Base-by-base conservation (phyloP, 441 rosid species). In the Macaranga tanarius region DNA sequence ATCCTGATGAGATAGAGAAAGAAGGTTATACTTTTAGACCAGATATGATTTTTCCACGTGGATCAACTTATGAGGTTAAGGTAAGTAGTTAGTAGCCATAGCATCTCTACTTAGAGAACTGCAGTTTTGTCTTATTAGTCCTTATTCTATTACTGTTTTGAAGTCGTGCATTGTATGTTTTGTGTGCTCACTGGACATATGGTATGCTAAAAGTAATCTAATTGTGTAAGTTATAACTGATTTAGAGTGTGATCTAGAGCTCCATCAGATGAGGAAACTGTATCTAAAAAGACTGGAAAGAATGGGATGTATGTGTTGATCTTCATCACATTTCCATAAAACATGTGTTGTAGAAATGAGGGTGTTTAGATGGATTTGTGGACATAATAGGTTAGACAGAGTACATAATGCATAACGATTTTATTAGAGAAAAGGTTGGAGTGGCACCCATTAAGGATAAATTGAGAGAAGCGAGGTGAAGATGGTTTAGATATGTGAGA, bases 11-110 rank as follows among this genome's bases (percentile, higher is more conserved):
- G 65, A 52, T 75, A n/a, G 55, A 20, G 0, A 52, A 73, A 23
- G 84, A 84, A 0, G 80, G 56, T 76, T 87, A 86, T 80, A 28
- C 83, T 12, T 86, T 81, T 70, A 81, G 96, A 70, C 88, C 92
- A 0, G 90, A 91, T 79, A 65, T 70, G 66, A 76, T 2, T 61
- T 74, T 82, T 72, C 23, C 0, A 7, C 56, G 20, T 0, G 84
- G 84, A 2, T 2, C 10, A 44, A 88, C 84, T 61, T 82, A 84
- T 71, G 82, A 57, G 12, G 28, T 56, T 44, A 85, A 78, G 97
- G 96, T 86, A 64, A 44, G 61, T 31, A 28, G n/a, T 25, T 12
- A 48, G 2, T 44, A 9, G 42, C 25, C 20, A 3, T 58, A 6
- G 40, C 9, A 48, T 50, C 17, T 20, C 10, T 56, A 38, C 15